Percentiles rank a stretch among this genome's conserved stretches.
Conservation (phyloP, 768 basidiomycete genomes). For the Solioccasus polychromus region DNA sequence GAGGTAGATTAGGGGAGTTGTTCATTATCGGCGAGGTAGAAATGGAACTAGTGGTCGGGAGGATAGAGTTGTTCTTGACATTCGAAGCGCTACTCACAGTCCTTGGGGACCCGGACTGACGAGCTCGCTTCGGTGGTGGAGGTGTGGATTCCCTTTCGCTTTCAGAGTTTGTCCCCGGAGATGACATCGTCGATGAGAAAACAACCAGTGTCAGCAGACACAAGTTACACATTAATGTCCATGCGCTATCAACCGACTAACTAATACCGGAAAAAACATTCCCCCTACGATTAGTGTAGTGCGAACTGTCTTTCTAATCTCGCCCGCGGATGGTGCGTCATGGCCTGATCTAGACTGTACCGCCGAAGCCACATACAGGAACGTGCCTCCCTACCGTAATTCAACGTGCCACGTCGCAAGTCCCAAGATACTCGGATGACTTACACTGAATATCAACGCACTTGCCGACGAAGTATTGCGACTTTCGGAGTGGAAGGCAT, state of each 20-base stretch:
- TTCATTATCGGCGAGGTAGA: slow-evolving; percentile 22
- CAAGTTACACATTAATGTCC: too few relatives aligned
- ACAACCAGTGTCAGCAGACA: too few relatives aligned
- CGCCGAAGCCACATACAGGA: slow-evolving; percentile 91
- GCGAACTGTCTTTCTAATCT: slow-evolving; percentile 44
- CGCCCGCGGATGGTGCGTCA: slow-evolving; percentile 33
- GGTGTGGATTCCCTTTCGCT: slow-evolving; percentile 25
- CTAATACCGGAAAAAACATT: slow-evolving; percentile 65
- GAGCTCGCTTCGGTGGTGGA: slow-evolving; percentile 38
- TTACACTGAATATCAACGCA: slow-evolving; percentile 81
- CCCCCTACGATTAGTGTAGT: slow-evolving; percentile 58
- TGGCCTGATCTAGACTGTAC: slow-evolving; percentile 71
- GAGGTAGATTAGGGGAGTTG: slow-evolving; percentile 42
- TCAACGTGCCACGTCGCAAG: slow-evolving; percentile 1
- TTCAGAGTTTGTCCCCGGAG: slow-evolving; percentile 28
- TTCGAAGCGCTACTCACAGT: slow-evolving; percentile 20
- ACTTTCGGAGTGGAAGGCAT: slow-evolving; percentile 45
- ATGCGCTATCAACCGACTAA: slow-evolving; percentile 63
- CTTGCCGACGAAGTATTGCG: slow-evolving; percentile 62
- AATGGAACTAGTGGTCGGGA: slow-evolving; percentile 8
- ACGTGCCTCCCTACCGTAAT: slow-evolving; percentile 74
- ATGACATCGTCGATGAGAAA: slow-evolving; percentile 24
- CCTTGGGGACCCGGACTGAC: slow-evolving; percentile 33
- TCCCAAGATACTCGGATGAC: slow-evolving; percentile 22
- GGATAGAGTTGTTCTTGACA: slow-evolving; percentile 17